phyloP scores from a whole-genome alignment of 73 alveolate genomes.

The Urostyla sp. region DNA sequence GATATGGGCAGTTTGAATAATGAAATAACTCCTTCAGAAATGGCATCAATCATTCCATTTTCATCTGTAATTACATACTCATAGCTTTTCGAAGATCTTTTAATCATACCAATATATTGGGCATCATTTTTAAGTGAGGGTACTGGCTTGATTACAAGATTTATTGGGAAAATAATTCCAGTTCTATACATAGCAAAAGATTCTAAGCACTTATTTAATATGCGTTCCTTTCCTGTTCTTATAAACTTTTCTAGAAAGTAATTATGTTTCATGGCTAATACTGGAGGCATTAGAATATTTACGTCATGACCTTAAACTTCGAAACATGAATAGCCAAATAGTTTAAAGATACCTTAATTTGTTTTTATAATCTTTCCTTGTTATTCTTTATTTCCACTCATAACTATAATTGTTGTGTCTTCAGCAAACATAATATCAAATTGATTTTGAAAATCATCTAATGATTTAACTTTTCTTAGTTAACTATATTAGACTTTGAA shows the following conservation, averaged over 20 bases:
- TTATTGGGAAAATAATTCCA: constrained; percentile 53
- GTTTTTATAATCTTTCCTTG: constrained; percentile 58
- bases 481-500: constrained; percentile 4
- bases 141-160: constrained; percentile 48
- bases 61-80: constrained; percentile 58
- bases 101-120: constrained; percentile 56
- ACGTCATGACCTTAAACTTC: constrained; percentile 67
- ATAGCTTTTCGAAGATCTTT: constrained; percentile 11
- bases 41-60: constrained; percentile 56
- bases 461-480: constrained; percentile 22
- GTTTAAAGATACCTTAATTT: constrained; percentile 47
- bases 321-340: constrained; percentile 48
- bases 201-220: constrained; percentile 48
- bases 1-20: constrained; percentile 34
- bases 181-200: constrained; percentile 52
- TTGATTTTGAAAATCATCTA: constrained; percentile 51
- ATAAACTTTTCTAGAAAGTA: constrained; percentile 44
- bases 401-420: constrained; percentile 53
- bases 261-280: constrained; percentile 48
- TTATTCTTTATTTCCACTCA: constrained; percentile 52
- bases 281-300: constrained; percentile 57
- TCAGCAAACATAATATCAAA: constrained; percentile 68
- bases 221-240: constrained; percentile 50
- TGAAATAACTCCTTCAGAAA: constrained; percentile 49
- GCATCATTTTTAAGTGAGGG: constrained; percentile 61